phyloP scores from a whole-genome alignment of 306 rosid genomes.

The Vigna reflexopilosa region DNA sequence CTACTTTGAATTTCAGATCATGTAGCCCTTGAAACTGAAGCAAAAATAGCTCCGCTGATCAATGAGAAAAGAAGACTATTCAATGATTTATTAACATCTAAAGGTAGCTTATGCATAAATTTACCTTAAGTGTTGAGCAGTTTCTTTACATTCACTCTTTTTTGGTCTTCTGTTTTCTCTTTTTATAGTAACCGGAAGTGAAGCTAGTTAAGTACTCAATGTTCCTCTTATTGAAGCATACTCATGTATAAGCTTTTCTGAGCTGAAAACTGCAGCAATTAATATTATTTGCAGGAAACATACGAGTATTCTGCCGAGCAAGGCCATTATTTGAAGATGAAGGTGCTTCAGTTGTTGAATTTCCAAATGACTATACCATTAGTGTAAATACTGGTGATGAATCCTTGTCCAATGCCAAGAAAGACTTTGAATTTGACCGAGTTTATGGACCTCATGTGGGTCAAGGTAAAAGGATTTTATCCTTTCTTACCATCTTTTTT shows the following conservation, averaged over 20 bases:
- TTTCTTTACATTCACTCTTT: slow-evolving; percentile 25
- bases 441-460: slow-evolving; percentile 99
- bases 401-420: slow-evolving; percentile 76
- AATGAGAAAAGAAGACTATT: slow-evolving; percentile 89
- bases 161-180: slow-evolving; percentile 1
- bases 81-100: slow-evolving; percentile 94
- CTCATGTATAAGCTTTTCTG: slow-evolving; percentile 25
- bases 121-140: slow-evolving; percentile 33
- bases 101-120: slow-evolving; percentile 68
- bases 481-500: slow-evolving; percentile 17
- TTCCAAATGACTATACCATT: slow-evolving; percentile 85
- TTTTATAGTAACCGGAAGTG: slow-evolving; percentile 17
- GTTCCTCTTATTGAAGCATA: slow-evolving; percentile 35
- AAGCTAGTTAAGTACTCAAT: slow-evolving; percentile 26
- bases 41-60: slow-evolving; percentile 85
- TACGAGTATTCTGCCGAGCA: slow-evolving; percentile 81
- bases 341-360: slow-evolving; percentile 81
- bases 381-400: slow-evolving; percentile 88
- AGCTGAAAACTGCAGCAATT: slow-evolving; percentile 32
- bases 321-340: slow-evolving; percentile 97
- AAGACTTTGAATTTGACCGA: slow-evolving; percentile 91
- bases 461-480: slow-evolving; percentile 68
- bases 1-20: slow-evolving; percentile 65
- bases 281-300: slow-evolving; percentile 73
- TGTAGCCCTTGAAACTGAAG: slow-evolving; percentile 82